A percentile compares a stretch with the other conserved stretches of the same genome.
These are phyloP conservation scores for Akebia trifoliata DNA, from an alignment of 164 flowering plant species.

Conservation along the genomic window DNA sequence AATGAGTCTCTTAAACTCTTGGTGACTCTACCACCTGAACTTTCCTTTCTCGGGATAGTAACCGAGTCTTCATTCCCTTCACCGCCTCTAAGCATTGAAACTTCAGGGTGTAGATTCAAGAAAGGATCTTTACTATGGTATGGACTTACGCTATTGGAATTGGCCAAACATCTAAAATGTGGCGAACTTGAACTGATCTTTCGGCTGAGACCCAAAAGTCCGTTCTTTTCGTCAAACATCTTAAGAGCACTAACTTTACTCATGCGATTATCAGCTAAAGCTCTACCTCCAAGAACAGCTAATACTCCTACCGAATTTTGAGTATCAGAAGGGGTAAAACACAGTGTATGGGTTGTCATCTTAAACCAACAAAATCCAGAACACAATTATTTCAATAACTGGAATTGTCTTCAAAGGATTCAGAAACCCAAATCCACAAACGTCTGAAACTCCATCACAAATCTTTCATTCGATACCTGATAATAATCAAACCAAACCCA, in stretches of 20 bases:
- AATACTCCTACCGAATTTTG: conserved; percentile 36
- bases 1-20: conserved; percentile 46
- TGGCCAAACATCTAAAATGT: conserved; percentile 45
- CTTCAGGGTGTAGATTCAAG: conserved; percentile 71
- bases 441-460: conserved; percentile 3
- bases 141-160: conserved; percentile 45
- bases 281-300: conserved; percentile 47
- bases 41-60: conserved; percentile 50
- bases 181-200: conserved; percentile 22
- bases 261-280: conserved; percentile 22
- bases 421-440: conserved; percentile 1
- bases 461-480: conserved; percentile 9
- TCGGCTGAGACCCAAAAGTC: conserved; percentile 22
- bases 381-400: not conserved
- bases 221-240: conserved; percentile 33
- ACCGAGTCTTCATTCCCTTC: conserved; percentile 40
- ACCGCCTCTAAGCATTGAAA: conserved; percentile 79
- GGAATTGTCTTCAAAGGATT: not conserved
- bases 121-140: conserved; percentile 62
- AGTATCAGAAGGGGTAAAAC: conserved; percentile 40
- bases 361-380: conserved; percentile 8
- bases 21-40: conserved; percentile 33
- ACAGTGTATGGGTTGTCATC: conserved; percentile 48
- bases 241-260: conserved; percentile 29
- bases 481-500: not conserved